phyloP scores from a whole-genome alignment of 768 basidiomycete genomes.

The Russula brevipes region DNA sequence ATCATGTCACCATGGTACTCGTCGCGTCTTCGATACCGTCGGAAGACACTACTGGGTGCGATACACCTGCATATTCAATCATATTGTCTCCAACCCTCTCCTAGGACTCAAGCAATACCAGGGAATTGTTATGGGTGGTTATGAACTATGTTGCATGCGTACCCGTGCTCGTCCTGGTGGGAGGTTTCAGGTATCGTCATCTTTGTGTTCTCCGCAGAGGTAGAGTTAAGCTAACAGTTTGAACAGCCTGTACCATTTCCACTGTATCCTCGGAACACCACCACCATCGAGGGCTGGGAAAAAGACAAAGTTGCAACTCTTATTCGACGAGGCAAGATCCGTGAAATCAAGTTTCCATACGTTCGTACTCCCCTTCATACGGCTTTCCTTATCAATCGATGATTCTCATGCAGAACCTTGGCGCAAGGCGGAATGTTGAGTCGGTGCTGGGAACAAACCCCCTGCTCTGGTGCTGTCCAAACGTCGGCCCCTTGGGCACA shows the following conservation, averaged over 20 bases:
- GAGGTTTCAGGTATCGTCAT: constrained; percentile 71
- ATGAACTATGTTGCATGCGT: constrained; percentile 81
- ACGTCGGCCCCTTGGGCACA: constrained; percentile 48
- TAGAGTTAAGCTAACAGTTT: constrained; percentile 21
- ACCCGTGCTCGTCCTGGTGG: constrained; percentile 83
- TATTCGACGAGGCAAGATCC: constrained; percentile 78
- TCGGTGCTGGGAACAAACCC: constrained; percentile 74
- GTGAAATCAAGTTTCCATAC: constrained; percentile 91
- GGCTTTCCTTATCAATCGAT: constrained; percentile 9
- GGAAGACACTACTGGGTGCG: constrained; percentile 48
- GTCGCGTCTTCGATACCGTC: constrained; percentile 50
- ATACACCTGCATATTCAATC: constrained; percentile 18
- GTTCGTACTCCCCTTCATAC: constrained; percentile 41
- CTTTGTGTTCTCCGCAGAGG: background rate
- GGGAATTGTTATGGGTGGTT: constrained; percentile 79
- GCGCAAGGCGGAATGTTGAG: constrained; percentile 62
- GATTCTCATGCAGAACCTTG: constrained; percentile 62
- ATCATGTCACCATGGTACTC: constrained; percentile 83
- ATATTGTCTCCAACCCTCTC: background rate
- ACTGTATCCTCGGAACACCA: constrained; percentile 71
- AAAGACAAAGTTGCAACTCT: constrained; percentile 91
- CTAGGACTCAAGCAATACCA: constrained; percentile 62
- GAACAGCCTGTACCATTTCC: constrained; percentile 79
- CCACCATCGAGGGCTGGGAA: constrained; percentile 97
- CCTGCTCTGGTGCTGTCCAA: constrained; percentile 83